Evolutionary conservation across 805 yeast genomes (phyloP).

Genomic region (Wickerhamiella cacticola): DNA sequence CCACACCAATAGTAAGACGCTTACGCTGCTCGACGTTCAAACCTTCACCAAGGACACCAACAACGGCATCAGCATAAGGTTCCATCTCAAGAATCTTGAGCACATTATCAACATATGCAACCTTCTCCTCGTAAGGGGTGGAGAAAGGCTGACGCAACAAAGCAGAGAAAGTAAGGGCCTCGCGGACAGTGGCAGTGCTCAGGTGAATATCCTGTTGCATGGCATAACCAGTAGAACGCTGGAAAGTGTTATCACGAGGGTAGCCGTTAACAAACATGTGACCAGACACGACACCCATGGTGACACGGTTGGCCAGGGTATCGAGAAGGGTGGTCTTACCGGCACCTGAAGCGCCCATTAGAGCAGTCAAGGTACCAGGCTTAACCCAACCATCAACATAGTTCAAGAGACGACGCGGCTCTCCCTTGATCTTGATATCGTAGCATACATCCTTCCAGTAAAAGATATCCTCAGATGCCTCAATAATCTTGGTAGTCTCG

Average conservation of each 20-base stretch:
- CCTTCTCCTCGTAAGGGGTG: constrained; percentile 46
- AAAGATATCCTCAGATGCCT: constrained; percentile 37
- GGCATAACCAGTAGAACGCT: constrained; percentile 67
- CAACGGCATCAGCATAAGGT: constrained; percentile 63
- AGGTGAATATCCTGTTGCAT: constrained; percentile 74
- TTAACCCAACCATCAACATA: constrained; percentile 60
- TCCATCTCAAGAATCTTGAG: constrained; percentile 57
- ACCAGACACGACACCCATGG: constrained; percentile 59
- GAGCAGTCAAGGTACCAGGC: constrained; percentile 71
- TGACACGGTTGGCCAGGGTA: constrained; percentile 58
- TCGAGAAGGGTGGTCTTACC: constrained; percentile 72
- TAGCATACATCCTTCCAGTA: constrained; percentile 54
- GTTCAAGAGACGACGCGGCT: constrained; percentile 32
- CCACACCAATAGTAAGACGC: constrained; percentile 59
- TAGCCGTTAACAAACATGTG: constrained; percentile 62
- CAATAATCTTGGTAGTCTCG: constrained; percentile 23
- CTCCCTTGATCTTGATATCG: constrained; percentile 37
- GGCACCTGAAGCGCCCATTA: constrained; percentile 83
- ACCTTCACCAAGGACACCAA: constrained; percentile 66
- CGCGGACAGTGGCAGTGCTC: constrained; percentile 58
- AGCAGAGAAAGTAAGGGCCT: constrained; percentile 61
- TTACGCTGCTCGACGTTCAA: constrained; percentile 57
- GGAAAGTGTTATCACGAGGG: constrained; percentile 51
- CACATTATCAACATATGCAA: constrained; percentile 56
- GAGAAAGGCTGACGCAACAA: constrained; percentile 54